Evolutionary conservation across 306 rosid genomes (phyloP).

Genomic region (Rosa multiflora): DNA sequence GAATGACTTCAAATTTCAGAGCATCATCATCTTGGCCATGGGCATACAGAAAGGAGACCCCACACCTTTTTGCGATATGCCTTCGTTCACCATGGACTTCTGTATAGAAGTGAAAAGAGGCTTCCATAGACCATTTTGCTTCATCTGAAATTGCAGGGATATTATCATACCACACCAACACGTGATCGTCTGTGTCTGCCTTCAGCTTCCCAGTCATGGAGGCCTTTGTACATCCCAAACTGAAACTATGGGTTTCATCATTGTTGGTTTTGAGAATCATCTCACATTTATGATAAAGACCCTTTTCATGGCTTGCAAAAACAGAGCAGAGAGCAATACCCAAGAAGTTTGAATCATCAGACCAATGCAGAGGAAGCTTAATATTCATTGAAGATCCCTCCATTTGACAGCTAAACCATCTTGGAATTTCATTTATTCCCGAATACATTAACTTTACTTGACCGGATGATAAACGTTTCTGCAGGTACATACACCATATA

Average conservation of each 20-base stretch:
- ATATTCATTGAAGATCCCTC: background rate
- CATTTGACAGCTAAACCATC: too few species aligned
- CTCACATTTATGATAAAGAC: background rate
- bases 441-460: too few species aligned
- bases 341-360: background rate
- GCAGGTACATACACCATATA: too few species aligned
- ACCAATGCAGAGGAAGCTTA: conserved; percentile 22
- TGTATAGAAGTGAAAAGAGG: background rate
- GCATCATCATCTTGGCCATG: background rate
- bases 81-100: too few species aligned
- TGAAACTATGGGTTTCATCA: background rate
- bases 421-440: too few species aligned
- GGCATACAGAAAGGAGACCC: background rate
- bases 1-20: background rate
- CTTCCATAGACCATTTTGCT: background rate
- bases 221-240: too few species aligned
- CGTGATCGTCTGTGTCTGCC: background rate
- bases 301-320: background rate
- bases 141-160: too few species aligned
- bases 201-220: too few species aligned
- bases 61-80: background rate
- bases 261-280: background rate
- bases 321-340: conserved; percentile 25
- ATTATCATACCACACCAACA: background rate
- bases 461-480: too few species aligned